Percentiles rank a stretch among this genome's conserved stretches.
These are phyloP conservation scores for Nigrospora sphaerica DNA, from an alignment of 2,329 filamentous ascomycete genomes.

Conservation along the genomic window DNA sequence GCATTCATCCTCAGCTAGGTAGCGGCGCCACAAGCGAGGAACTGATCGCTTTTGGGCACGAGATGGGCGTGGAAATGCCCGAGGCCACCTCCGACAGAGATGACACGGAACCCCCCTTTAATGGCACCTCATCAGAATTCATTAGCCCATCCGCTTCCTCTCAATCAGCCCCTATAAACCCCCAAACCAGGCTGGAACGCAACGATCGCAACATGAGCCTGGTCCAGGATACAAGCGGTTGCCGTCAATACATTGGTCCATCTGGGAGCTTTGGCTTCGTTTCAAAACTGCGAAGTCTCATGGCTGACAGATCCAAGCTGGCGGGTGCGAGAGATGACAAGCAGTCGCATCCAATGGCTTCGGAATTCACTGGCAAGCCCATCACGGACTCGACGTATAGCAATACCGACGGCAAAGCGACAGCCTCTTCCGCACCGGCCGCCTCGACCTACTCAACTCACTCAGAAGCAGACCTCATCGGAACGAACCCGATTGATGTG, in stretches of 20 bases:
- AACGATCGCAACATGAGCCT: constrained; percentile 6
- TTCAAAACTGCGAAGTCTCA: constrained; percentile 10
- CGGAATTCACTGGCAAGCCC: constrained; percentile 2
- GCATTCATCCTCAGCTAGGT: constrained; percentile 30
- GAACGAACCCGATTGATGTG: no score
- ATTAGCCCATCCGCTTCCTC: neutral
- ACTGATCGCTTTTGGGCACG: constrained; percentile 29
- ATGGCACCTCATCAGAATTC: no score
- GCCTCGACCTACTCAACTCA: constrained; percentile 7
- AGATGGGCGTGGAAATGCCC: constrained; percentile 28
- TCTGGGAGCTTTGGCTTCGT: constrained; percentile 13
- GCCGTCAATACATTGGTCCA: constrained; percentile 15
- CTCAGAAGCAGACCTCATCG: neutral
- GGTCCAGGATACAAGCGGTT: constrained; percentile 12
- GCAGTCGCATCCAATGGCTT: neutral
- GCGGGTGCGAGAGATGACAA: neutral
- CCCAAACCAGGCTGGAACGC: neutral
- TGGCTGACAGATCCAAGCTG: constrained; percentile 4
- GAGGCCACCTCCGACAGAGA: constrained; percentile 11
- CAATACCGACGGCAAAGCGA: neutral
- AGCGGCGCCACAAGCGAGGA: constrained; percentile 26
- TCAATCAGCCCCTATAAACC: neutral
- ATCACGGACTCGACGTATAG: constrained; percentile 6
- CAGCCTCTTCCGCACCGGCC: neutral
- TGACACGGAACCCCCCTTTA: no score